Percentiles rank a stretch among this genome's conserved stretches.
These are phyloP conservation scores for Stromatinia cepivora DNA, from an alignment of 2,329 filamentous ascomycete species.

Conservation along the genomic window DNA sequence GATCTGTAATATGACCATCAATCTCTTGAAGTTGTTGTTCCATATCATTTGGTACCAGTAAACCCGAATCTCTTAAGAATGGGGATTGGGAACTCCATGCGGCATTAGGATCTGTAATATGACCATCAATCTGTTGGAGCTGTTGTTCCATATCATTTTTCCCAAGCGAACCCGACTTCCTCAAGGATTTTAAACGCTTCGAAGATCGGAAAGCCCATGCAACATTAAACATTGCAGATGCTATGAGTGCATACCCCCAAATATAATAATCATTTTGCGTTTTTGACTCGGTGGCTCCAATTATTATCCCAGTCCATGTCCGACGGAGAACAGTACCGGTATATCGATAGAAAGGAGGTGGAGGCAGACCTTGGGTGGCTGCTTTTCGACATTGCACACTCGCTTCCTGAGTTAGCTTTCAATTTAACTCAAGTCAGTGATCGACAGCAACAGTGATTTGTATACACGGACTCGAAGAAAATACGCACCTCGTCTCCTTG, in stretches of 20 bases:
- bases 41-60: background rate
- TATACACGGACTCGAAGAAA: background rate
- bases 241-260: background rate
- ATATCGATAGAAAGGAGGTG: background rate
- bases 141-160: background rate
- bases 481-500: background rate
- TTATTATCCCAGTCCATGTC: background rate
- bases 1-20: no score
- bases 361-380: background rate
- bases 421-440: background rate
- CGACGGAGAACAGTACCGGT: background rate
- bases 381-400: background rate
- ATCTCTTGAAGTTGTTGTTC: background rate
- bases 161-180: background rate
- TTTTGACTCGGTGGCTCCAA: background rate
- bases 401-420: background rate
- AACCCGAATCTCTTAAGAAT: background rate
- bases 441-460: background rate
- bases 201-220: background rate
- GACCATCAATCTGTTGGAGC: background rate
- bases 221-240: background rate
- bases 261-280: background rate
- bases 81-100: background rate
- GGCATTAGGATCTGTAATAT: no score
- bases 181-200: background rate